Evolutionary conservation across 345 rosid species (phyloP).

Genomic region (Salix brachista): DNA sequence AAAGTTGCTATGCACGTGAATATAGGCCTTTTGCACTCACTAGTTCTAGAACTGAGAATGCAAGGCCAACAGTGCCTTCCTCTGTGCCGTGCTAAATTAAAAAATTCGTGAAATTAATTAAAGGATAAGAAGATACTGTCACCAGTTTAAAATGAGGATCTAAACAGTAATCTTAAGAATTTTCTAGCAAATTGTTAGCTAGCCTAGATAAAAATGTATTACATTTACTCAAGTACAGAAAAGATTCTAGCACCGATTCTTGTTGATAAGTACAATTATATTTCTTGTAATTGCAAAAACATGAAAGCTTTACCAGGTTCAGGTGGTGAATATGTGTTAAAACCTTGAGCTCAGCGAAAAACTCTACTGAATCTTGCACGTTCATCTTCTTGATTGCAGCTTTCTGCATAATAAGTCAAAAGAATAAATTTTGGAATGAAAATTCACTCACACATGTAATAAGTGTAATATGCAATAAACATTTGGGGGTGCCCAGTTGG

Average conservation of each 20-base stretch:
- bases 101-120: background rate
- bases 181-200: background rate
- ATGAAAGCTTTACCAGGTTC: conserved; percentile 60
- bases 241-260: background rate
- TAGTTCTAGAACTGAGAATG: background rate
- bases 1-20: background rate
- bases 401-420: conserved; percentile 45
- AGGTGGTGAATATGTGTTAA: conserved; percentile 89
- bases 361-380: conserved; percentile 90
- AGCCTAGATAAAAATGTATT: background rate
- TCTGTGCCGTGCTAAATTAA: background rate
- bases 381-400: conserved; percentile 99
- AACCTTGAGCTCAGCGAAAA: conserved; percentile 91
- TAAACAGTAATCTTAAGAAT: background rate
- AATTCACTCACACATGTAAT: background rate
- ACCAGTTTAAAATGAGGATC: background rate
- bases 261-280: background rate
- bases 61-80: background rate
- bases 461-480: background rate
- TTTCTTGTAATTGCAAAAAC: background rate
- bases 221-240: background rate
- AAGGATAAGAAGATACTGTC: background rate
- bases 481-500: background rate
- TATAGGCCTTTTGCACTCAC: background rate
- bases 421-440: background rate